Base-by-base conservation (phyloP, 208 protist genomes). In the Acanthamoeba lenticulata region DNA sequence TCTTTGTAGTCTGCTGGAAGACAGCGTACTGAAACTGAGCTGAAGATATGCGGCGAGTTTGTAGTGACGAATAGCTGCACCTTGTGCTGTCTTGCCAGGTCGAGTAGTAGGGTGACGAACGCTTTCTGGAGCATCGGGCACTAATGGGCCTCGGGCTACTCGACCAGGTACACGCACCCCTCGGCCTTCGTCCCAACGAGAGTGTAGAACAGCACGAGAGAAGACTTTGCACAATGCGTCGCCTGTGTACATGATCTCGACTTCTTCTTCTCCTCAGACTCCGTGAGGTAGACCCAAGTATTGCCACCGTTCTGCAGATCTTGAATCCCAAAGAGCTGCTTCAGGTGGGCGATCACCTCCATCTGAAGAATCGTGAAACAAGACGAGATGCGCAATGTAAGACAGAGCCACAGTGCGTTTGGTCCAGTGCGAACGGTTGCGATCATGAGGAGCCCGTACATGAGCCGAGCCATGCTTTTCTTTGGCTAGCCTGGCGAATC, bases 141-240 rank as follows among this genome's bases (percentile, higher is more conserved):
- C 15, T 38, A 29, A 77, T 77, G 67, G n/a, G 67, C 67, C 19
- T 77, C 67, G 67, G 67, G 67, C n/a, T 13, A 2, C 38, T 77
- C 67, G 34, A 77, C n/a, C 67, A 77, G 67, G 38, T 45, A 77
- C 29, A 77, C 67, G n/a, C n/a, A n/a, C n/a, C n/a, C n/a, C n/a
- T n/a, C n/a, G 29, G 29, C 67, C 38, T 36, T 44, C 19, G 67
- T 27, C 34, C 13, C 67, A 77, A 77, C 67, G 38, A 77, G 67
- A 44, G 67, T 38, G 38, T 45, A 77, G 38, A 77, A 77, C 19
- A 13, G 67, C 6, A 77, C 67, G 34, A 77, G 67, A 45, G 67
- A 77, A 77, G 67, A 77, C 67, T 29, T 77, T 77, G 67, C 67
- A 29, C 29, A 77, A 44, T 1, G 67, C 67, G 27, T 77, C 67